Evolutionary conservation across 805 yeast species (phyloP), one percentile per base, ranked within the genome.

Genomic region (Spathaspora passalidarum): DNA sequence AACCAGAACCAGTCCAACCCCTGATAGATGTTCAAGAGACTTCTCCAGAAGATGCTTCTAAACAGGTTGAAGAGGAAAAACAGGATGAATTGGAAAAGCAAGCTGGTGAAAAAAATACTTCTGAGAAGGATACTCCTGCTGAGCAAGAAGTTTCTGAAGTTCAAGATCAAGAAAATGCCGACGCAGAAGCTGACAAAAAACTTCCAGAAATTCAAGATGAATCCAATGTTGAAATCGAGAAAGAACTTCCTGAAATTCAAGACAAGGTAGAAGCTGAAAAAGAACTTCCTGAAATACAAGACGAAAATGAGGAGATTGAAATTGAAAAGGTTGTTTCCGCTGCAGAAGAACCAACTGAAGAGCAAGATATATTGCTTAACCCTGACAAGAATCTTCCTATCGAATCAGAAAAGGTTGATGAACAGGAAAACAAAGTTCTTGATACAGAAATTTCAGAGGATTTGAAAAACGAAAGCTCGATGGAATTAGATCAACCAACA

Each of bases 181-280:
- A 16, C n/a, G 32, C 13, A 9, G 29, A 5, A 23, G 38, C 22
- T 38, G 20, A 18, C 10, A 22, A 8, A 23, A 25, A 23, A 32
- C 22, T 20, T 7, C 16, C 34, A 10, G 36, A 19, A 18, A 18
- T 34, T n/a, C 17, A 37, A n/a, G 43, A 42, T 2, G 35, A 38
- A 21, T n/a, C 17, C 5, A 38, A 16, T 19, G 32, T 19, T 14
- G 29, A 5, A 23, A 32, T 23, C 41, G 20, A 18, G 14, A 22
- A 8, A 23, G 25, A 23, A 32, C 22, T 20, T 32, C 11, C 44
- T 18, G 41, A 20, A 34, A 38, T 9, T 17, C 9, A 22, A 18
- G n/a, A 23, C n/a, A 38, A 42, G 32, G 37, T 32, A 21, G 34
- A 38, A 14, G 21, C 42, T 23, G 45, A 40, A 18, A 43, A n/a